These are phyloP conservation scores for Arachis stenosperma DNA, from an alignment of 306 rosid genomes.

Conservation along the genomic window DNA sequence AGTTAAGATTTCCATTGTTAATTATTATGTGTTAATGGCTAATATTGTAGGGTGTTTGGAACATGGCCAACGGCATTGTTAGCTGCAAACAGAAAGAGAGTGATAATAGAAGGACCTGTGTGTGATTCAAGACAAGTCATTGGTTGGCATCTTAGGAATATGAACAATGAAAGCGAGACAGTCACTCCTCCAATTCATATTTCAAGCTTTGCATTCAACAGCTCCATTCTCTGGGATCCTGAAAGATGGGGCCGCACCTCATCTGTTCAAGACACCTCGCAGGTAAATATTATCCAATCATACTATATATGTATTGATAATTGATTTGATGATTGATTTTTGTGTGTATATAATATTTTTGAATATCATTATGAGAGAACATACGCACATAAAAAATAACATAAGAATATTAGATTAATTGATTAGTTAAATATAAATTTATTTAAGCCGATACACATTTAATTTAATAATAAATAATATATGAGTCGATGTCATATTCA, in stretches of 20 bases:
- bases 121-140: constrained; percentile 89
- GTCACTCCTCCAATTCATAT: constrained; percentile 67
- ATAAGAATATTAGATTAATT: too few species aligned
- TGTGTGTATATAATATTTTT: too few species aligned
- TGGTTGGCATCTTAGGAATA: constrained; percentile 83
- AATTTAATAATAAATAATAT: too few species aligned
- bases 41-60: constrained; percentile 73
- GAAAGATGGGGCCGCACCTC: constrained; percentile 99
- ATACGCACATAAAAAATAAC: too few species aligned
- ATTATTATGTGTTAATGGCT: neutral
- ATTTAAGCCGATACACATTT: too few species aligned
- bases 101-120: constrained; percentile 85
- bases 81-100: constrained; percentile 64
- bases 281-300: constrained; percentile 50
- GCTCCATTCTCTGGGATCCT: constrained; percentile 94
- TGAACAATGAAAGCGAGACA: constrained; percentile 62
- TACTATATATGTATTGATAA: too few species aligned
- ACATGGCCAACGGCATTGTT: constrained; percentile 88
- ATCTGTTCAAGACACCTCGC: constrained; percentile 75
- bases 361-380: too few species aligned
- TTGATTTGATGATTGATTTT: too few species aligned
- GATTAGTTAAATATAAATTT: too few species aligned
- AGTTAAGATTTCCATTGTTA: neutral
- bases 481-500: too few species aligned
- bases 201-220: constrained; percentile 90